Evolutionary conservation across 331 rosid genomes (phyloP), one percentile per base, ranked within the genome.

Genomic region (Pyrus hybrid): DNA sequence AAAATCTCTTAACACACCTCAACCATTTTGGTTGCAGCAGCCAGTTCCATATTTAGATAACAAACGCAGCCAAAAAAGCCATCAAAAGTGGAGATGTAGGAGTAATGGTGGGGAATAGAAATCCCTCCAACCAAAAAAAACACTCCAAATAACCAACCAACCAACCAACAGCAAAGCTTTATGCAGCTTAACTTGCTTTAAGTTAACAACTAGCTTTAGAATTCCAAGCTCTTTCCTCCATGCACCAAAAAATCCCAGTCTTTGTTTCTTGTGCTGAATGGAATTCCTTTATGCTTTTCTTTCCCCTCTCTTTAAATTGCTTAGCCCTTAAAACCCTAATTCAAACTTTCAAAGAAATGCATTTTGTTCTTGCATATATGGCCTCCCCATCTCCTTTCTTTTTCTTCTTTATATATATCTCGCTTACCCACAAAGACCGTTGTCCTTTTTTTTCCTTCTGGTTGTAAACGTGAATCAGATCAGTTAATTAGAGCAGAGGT

Each of bases 161-260:
- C 75, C 54, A 87, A 82, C 71, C 83, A 82, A 74, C 7, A 4
- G 65, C 63, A 77, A 51, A 74, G 75, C 81, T 86, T 89, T 80
- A 67, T 70, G 85, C 78, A 71, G 63, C 80, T 43, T 12, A 41
- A 43, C 83, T 60, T 84, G 79, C 86, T 88, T 90, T 90, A 83
- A 82, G 76, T 71, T 32, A 76, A 32, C 58, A 53, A 45, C 68
- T 47, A 32, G 80, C 96, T 88, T 88, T 91, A 85, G 89, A 88
- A 87, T 85, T 88, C 91, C 93, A 85, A 77, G 93, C 89, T 83
- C 93, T 83, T 70, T 68, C 56, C 79, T 85, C 91, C 83, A 87
- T 77, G 90, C 88, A 83, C 70, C 78, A 29, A 68, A 75, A 80
- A 80, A 84, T 63, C 60, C 76, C 53, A 75, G 83, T 82, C 88